Base-by-base conservation (phyloP, 2,329 filamentous ascomycete species). In the Exophiala aquamarina region DNA sequence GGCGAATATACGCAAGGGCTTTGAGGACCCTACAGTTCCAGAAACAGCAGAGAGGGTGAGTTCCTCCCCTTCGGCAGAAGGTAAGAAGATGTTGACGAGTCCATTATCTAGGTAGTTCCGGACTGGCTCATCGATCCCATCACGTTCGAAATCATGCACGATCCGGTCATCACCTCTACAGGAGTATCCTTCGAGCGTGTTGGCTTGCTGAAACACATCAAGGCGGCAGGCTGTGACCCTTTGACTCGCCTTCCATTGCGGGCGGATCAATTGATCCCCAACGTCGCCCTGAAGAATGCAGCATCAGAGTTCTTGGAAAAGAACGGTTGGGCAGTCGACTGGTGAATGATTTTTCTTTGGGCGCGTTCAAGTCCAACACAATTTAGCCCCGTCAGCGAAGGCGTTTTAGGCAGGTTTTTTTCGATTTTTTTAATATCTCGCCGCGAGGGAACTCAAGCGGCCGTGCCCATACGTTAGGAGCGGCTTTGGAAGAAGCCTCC, bases 241-340 rank as follows among this genome's bases (percentile, higher is more conserved):
- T 67, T 97, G 28, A 96, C 92, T 1, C 77, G 92, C 33, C 85
- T 90, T 53, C 82, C 86, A 0, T 75, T 96, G 39, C 70, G 69
- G 0, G 73, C 81, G 1, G 70, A 75, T 1, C 89, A 96, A 35
- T 67, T 97, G 44, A 76, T 90, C 33, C 86, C 89, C 0, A 97
- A 97, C 64, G 75, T 94, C 35, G 86, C 79, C 1, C 73, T 97
- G 48, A 89, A 84, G 65, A 79, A 87, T 43, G 92, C 89, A 0
- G 94, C 89, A 62, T 83, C 87, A 36, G 87, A 93, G 57, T 97
- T 95, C 60, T 71, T 96, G 49, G 78, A 87, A 20, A 74, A 87
- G 58, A 96, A 95, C 60, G 91, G 89, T 8, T 95, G 93, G 88
- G 89, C 90, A 1, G 90, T 87, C 31, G 91, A 96, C 65, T 97